Base-by-base conservation (phyloP, 805 yeast genomes). In the Metschnikowia kofuensis region DNA sequence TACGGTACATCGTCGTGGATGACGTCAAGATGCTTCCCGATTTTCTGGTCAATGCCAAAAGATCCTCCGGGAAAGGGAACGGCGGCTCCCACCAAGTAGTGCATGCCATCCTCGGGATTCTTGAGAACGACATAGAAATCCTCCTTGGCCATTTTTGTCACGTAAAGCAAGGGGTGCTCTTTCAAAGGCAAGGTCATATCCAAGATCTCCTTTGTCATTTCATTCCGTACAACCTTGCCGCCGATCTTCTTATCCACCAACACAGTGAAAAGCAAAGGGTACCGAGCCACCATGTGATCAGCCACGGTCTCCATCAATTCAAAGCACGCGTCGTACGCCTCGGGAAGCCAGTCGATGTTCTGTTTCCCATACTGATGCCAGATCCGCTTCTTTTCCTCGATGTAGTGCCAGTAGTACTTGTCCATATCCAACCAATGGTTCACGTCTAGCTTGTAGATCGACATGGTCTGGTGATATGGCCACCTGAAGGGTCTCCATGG, bases 401-500 rank as follows among this genome's bases (percentile, higher is more conserved):
- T 76, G 57, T 85, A 85, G 53, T 81, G 83, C 63, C 81, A 72
- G 60, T 84, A 85, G 65, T 82, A 85, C 63, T 83, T 84, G 63
- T 85, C 90, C 89, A 85, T 85, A 58, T 85, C 89, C 54, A 85
- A 66, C 90, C 90, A 85, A 66, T 85, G 86, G 63, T 84, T 84
- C 35, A 83, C 71, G 60, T 84, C 87, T n/a, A 85, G 72, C 61
- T 80, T 82, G 69, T 76, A 84, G 42, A 85, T 83, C 13, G 85
- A 78, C 90, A 85, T 85, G 1, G 89, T 85, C 65, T 85, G 90
- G 64, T 84, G 89, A 60, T 85, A 85, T 29, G 90, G 90, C 84
- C 87, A 83, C 59, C 90, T 71, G 67, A 85, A 85, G 8, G 89
- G 89, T 66, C 90, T 73, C 90, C 90, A 85, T 11, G 90, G 89